A percentile compares a stretch with the other conserved stretches of the same genome.
Evolutionary conservation across 768 basidiomycete genomes (phyloP).

Genomic region (Tephrocybe sp.): DNA sequence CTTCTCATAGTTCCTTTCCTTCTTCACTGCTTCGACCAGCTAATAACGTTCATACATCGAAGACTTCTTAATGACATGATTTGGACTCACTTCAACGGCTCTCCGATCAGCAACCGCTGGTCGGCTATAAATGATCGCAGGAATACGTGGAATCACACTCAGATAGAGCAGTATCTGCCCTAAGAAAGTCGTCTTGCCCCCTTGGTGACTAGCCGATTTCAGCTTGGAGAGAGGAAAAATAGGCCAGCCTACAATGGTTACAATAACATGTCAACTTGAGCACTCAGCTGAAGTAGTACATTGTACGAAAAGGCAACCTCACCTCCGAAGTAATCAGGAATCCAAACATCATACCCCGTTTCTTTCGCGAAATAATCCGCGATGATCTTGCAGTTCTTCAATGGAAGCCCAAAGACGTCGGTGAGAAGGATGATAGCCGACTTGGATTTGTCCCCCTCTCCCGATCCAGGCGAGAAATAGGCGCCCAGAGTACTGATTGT

Average conservation of each 20-base stretch:
- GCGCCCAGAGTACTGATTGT: slow-evolving; percentile 33
- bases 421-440: slow-evolving; percentile 47
- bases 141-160: slow-evolving; percentile 24
- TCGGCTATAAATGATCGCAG: slow-evolving; percentile 24
- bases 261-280: background rate
- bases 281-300: background rate
- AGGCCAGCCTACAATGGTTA: background rate
- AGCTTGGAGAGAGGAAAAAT: slow-evolving; percentile 4
- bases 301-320: background rate
- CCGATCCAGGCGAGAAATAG: slow-evolving; percentile 38
- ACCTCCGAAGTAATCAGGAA: slow-evolving; percentile 57
- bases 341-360: slow-evolving; percentile 54
- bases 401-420: slow-evolving; percentile 51
- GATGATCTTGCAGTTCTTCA: slow-evolving; percentile 53
- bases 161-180: background rate
- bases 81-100: slow-evolving; percentile 14
- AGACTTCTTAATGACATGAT: background rate
- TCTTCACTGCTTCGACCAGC: slow-evolving; percentile 34
- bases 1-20: slow-evolving; percentile 36
- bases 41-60: too few species aligned
- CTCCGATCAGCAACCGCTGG: slow-evolving; percentile 28
- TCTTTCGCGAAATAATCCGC: slow-evolving; percentile 47
- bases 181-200: background rate
- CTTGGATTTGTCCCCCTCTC: slow-evolving; percentile 17
- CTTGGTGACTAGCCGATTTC: background rate